Evolutionary conservation across 768 basidiomycete genomes (phyloP), one percentile per base, ranked within the genome.

Genomic region (Tricholoma terreum): DNA sequence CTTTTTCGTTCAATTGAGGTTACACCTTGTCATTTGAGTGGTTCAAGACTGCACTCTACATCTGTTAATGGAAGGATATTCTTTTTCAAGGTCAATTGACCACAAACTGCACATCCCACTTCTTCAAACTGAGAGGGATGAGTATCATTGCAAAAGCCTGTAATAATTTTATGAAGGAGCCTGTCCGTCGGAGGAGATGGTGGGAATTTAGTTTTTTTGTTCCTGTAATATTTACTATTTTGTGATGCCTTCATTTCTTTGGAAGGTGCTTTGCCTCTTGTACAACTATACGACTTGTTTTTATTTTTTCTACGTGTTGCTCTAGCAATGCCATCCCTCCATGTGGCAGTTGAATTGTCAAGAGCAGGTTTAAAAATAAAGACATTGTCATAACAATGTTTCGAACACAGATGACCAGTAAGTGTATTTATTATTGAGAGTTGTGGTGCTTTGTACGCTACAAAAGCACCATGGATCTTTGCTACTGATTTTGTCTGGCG

Each of bases 341-440:
- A 27, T 6, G 6, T 27, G 24, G 24, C 24, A 27, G 6, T 27
- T 27, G 24, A 27, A 27, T 27, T 6, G 24, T 27, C 24, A 27
- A 27, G 24, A 27, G 24, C 24, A 27, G 33, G 15, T 50, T 17
- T 10, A 15, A 50, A 50, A 33, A 50, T 17, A 31, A 22, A 50
- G 33, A 50, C 50, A 50, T 50, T 14, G 33, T 50, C 30, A 17
- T 19, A 50, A n/a, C 50, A 50, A 50, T 50, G 31, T 34, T 50
- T n/a, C 8, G 27, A 50, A 30, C 50, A 34, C 14, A 33, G 27
- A 34, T 50, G 50, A 8, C 24, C 24, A 27, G 12, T 11, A 17
- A 17, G 4, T 14, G 33, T 9, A 6, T n/a, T 33, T 4, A 27
- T 10, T 24, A 45, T 10, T 24, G 24, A 24, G 12, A 8, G 22